Base-by-base conservation (phyloP, 2,329 filamentous ascomycete species). In the Madurella mycetomatis region DNA sequence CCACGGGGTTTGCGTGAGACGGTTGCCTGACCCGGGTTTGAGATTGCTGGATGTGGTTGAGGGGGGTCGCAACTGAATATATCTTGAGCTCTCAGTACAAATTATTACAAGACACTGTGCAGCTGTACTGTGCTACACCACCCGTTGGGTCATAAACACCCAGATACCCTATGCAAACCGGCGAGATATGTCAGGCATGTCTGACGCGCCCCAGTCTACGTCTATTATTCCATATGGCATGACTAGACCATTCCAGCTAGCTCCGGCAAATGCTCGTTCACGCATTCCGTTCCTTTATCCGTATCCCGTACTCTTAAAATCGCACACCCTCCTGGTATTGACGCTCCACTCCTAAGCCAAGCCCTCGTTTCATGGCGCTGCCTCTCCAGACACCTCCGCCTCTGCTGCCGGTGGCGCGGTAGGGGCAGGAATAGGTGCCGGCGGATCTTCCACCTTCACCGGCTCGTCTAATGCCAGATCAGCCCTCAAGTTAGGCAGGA, bases 401-500 rank as follows among this genome's bases (percentile, higher is more conserved):
- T 40, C 46, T n/a, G 17, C 17, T 37, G 13, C 46, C 32, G 16
- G 15, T 25, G 25, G 25, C 25, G 7, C 25, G 15, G 19, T 37
- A 18, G 18, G 32, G 32, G 32, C 15, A 7, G 17, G 45, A 9
- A 18, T 32, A 40, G 55, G 51, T n/a, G 31, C 13, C 4, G 32
- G 30, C 34, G 56, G 30, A 31, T 54, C 55, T 39, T 53, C 57
- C 4, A n/a, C 52, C 49, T 42, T 37, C 8, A 54, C 47, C 17
- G 67, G 62, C 49, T 74, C 76, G 51, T 84, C 82, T 7, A 83
- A 64, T 32, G 77, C 76, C 44, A 86, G 66, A 50, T 86, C 82
- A 42, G 70, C 76, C 49, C 77, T 76, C 48, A 86, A 65, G 49
- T 85, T 82, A 0, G 83, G 83, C 49, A 86, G 62, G 67, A 86